These are phyloP conservation scores for Simplicillium aogashimaense DNA, from an alignment of 2,329 filamentous ascomycete genomes.

Conservation along the genomic window DNA sequence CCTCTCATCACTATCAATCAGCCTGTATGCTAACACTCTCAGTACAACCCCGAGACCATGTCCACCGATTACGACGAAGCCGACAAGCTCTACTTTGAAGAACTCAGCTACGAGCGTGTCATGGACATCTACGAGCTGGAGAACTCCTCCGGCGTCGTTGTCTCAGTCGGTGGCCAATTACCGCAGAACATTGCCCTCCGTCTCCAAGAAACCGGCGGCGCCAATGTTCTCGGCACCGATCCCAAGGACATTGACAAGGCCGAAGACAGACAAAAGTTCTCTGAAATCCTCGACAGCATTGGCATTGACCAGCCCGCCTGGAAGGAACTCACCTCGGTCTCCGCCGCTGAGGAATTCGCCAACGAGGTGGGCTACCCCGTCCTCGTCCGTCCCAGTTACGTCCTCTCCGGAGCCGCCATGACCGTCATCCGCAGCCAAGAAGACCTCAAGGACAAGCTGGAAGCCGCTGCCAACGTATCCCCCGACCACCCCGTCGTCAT, in stretches of 20 bases:
- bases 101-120: constrained; percentile 91
- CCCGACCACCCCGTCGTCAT: constrained; percentile 98
- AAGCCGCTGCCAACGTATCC: constrained; percentile 81
- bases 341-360: constrained; percentile 81
- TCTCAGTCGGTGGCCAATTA: constrained; percentile 91
- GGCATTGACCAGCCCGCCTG: constrained; percentile 94
- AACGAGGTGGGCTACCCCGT: constrained; percentile 84
- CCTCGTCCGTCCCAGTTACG: constrained; percentile 87
- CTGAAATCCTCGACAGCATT: constrained; percentile 91
- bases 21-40: constrained; percentile 5
- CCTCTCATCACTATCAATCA: background rate
- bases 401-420: constrained; percentile 96
- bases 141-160: constrained; percentile 73
- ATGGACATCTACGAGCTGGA: constrained; percentile 99
- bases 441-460: constrained; percentile 90
- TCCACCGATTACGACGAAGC: constrained; percentile 80
- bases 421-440: constrained; percentile 83
- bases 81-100: constrained; percentile 93
- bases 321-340: constrained; percentile 89
- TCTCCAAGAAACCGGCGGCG: constrained; percentile 82
- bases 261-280: constrained; percentile 97
- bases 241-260: constrained; percentile 95
- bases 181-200: constrained; percentile 96
- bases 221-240: constrained; percentile 85
- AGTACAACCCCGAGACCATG: constrained; percentile 72